Evolutionary conservation across 2,329 filamentous ascomycete genomes (phyloP).

Genomic region (Colletotrichum paranaense): DNA sequence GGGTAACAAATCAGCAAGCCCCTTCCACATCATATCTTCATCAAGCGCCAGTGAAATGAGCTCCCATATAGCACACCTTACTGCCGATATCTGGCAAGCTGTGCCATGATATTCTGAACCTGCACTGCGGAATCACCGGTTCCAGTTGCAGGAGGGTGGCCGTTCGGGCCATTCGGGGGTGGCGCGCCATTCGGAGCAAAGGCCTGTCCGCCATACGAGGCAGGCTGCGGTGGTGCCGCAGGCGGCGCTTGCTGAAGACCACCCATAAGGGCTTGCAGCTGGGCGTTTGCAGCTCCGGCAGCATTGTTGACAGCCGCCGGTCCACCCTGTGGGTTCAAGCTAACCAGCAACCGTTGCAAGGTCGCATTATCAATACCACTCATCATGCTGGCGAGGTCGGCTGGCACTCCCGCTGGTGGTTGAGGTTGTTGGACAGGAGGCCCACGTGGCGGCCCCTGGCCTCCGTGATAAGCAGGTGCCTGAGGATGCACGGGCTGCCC

Average conservation of each 20-base stretch:
- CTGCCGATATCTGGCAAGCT: slow-evolving; percentile 74
- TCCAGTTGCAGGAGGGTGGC: slow-evolving; percentile 29
- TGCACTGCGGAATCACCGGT: slow-evolving; percentile 58
- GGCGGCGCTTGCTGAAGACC: slow-evolving; percentile 45
- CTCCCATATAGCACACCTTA: slow-evolving; percentile 41
- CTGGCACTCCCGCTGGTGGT: slow-evolving; percentile 43
- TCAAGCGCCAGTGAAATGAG: slow-evolving; percentile 7
- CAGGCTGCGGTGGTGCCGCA: slow-evolving; percentile 38
- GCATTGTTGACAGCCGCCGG: slow-evolving; percentile 30
- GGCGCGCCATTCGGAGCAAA: slow-evolving; percentile 38
- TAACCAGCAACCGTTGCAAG: slow-evolving; percentile 76
- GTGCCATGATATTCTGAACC: slow-evolving; percentile 80
- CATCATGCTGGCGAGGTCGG: slow-evolving; percentile 73
- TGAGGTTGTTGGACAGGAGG: slow-evolving; percentile 29
- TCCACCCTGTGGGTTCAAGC: slow-evolving; percentile 42
- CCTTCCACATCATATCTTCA: slow-evolving; percentile 29
- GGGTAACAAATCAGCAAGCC: slow-evolving; percentile 14
- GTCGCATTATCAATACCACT: slow-evolving; percentile 75
- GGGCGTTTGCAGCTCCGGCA: slow-evolving; percentile 42
- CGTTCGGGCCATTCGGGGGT: slow-evolving; percentile 37
- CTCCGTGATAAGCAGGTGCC: slow-evolving; percentile 26
- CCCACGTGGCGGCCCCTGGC: slow-evolving; percentile 36
- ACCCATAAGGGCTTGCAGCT: slow-evolving; percentile 58
- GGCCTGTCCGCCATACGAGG: slow-evolving; percentile 44
- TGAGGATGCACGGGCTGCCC: slow-evolving; percentile 39